Evolutionary conservation across 2,329 filamentous ascomycete genomes (phyloP).

Genomic region (Phyllosticta ampelicida): DNA sequence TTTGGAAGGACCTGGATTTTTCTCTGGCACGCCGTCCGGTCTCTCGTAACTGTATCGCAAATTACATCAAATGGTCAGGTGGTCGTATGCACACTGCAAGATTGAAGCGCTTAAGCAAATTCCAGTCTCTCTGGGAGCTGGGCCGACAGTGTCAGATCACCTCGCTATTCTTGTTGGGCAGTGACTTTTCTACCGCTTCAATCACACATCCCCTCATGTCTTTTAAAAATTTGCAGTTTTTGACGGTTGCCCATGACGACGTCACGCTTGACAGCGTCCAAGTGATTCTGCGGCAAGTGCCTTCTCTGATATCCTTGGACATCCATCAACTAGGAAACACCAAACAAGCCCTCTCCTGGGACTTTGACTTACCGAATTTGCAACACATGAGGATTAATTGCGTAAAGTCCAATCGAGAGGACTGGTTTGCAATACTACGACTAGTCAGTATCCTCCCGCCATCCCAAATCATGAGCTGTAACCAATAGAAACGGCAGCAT

Average conservation of each 20-base stretch:
- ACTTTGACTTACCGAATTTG: conserved; percentile 18
- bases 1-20: conserved; percentile 47
- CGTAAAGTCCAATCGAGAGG: background rate
- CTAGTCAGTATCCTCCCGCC: background rate
- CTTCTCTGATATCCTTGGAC: conserved; percentile 18
- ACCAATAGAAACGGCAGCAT: background rate
- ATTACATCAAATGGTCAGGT: conserved; percentile 24
- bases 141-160: conserved; percentile 26
- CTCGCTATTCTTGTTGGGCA: conserved; percentile 22
- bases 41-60: conserved; percentile 31
- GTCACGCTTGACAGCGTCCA: conserved; percentile 19
- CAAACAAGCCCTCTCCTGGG: conserved; percentile 15
- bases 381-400: conserved; percentile 15
- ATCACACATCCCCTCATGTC: conserved; percentile 21
- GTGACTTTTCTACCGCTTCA: conserved; percentile 18
- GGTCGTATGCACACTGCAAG: conserved; percentile 18
- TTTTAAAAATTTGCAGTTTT: conserved; percentile 18
- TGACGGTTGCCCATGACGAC: conserved; percentile 16
- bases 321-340: conserved; percentile 13
- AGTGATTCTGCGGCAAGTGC: conserved; percentile 20
- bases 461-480: background rate
- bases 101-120: conserved; percentile 27
- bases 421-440: background rate
- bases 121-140: conserved; percentile 32
- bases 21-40: conserved; percentile 34